phyloP scores from a whole-genome alignment of 1,139 yeast genomes.

The Meyerozyma guilliermondii region DNA sequence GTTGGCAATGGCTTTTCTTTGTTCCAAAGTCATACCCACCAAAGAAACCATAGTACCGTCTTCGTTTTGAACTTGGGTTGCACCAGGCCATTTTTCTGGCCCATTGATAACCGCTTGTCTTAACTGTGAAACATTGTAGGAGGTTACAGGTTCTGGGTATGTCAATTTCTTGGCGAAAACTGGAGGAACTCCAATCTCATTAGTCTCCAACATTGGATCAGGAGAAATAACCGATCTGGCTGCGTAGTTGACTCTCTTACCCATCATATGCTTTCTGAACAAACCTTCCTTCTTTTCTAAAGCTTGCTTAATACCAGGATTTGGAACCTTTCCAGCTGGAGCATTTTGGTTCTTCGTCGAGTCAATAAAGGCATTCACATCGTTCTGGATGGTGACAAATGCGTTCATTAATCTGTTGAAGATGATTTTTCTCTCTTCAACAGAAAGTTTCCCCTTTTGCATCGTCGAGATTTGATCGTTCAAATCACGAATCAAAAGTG shows the following conservation, averaged over 20 bases:
- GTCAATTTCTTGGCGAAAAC: slow-evolving; percentile 94
- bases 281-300: slow-evolving; percentile 98
- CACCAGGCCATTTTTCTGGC: slow-evolving; percentile 98
- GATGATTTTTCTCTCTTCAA: slow-evolving; percentile 67
- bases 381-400: slow-evolving; percentile 90
- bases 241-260: slow-evolving; percentile 97
- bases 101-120: slow-evolving; percentile 96
- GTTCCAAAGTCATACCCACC: slow-evolving; percentile 86
- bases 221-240: slow-evolving; percentile 99
- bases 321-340: slow-evolving; percentile 64
- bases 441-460: slow-evolving; percentile 60
- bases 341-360: slow-evolving; percentile 80
- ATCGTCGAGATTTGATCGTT: slow-evolving; percentile 66
- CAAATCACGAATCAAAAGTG: slow-evolving; percentile 79
- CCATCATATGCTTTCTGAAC: slow-evolving; percentile 99
- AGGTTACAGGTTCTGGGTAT: slow-evolving; percentile 98
- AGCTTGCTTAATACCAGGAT: slow-evolving; percentile 96
- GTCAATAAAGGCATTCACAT: slow-evolving; percentile 91
- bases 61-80: slow-evolving; percentile 91
- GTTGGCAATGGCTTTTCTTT: slow-evolving; percentile 93
- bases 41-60: slow-evolving; percentile 86
- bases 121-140: slow-evolving; percentile 83
- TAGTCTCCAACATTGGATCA: slow-evolving; percentile 95
- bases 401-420: slow-evolving; percentile 93
- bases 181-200: slow-evolving; percentile 98